These are phyloP conservation scores for Macadamia integrifolia DNA, from an alignment of 164 flowering plant genomes.

Conservation along the genomic window DNA sequence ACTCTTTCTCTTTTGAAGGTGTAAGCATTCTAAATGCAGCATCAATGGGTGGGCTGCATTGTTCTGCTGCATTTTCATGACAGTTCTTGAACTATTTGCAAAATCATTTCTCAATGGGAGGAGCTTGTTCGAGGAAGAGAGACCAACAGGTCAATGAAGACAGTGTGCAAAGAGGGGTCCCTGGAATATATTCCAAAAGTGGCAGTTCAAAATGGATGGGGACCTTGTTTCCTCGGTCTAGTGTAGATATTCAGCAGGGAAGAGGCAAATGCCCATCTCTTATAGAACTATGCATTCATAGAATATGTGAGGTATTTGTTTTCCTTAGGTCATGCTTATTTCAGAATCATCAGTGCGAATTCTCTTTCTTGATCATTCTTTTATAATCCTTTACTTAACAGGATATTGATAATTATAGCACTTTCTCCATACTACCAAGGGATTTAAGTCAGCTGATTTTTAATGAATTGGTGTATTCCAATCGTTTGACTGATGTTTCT, in stretches of 20 bases:
- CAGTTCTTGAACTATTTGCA: neutral
- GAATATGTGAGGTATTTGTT: conserved; percentile 49
- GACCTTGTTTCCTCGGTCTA: conserved; percentile 41
- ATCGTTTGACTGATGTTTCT: conserved; percentile 36
- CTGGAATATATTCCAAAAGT: conserved; percentile 56
- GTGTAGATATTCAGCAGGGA: conserved; percentile 27
- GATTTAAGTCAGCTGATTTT: conserved; percentile 85
- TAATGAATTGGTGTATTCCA: conserved; percentile 64
- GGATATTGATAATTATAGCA: conserved; percentile 50
- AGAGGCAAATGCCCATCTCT: conserved; percentile 58
- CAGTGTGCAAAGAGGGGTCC: conserved; percentile 38
- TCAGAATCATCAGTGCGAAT: neutral
- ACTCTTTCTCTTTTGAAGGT: neutral
- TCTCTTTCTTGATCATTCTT: neutral
- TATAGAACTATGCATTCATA: conserved; percentile 62
- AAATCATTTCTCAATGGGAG: conserved; percentile 52
- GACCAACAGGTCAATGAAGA: conserved; percentile 62
- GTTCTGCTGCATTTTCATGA: neutral
- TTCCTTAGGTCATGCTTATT: neutral
- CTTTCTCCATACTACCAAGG: conserved; percentile 74
- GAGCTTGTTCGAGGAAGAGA: conserved; percentile 96
- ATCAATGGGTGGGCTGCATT: neutral
- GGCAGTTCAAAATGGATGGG: conserved; percentile 88
- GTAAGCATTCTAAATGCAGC: neutral
- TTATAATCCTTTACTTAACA: conserved; percentile 16